Conservation (phyloP, 2,329 filamentous ascomycete genomes). For the Macrophomina pseudophaseolina region DNA sequence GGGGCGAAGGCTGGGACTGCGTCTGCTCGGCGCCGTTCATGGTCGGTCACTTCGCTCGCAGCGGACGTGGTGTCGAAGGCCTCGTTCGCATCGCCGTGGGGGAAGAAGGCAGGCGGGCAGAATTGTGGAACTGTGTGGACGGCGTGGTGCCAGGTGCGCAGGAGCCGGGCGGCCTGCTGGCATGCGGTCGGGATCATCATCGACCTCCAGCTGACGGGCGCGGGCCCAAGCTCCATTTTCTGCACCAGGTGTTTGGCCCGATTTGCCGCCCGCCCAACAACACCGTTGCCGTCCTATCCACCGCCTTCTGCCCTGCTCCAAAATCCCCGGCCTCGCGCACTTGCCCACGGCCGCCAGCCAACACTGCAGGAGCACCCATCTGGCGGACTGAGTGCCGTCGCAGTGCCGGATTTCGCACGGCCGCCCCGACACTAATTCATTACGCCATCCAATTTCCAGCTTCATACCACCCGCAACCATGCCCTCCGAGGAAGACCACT, state of each 20-base stretch:
- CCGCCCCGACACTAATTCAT: not conserved
- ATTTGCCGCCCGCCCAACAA: conserved; percentile 10
- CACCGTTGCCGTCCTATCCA: not conserved
- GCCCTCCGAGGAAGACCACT: not conserved
- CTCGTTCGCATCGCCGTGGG: conserved; percentile 14
- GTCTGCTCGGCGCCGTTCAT: conserved; percentile 32
- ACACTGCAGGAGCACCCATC: no score
- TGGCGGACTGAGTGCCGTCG: not conserved
- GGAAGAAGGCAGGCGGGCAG: conserved; percentile 10
- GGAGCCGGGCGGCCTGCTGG: not conserved
- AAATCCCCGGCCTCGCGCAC: no score
- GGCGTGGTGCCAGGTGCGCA: not conserved
- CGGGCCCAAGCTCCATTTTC: conserved; percentile 5
- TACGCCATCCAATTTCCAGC: not conserved
- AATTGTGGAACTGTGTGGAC: conserved; percentile 5
- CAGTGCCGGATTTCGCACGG: not conserved
- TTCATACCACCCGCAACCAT: not conserved
- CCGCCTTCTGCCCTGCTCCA: not conserved
- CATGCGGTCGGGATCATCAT: conserved; percentile 24
- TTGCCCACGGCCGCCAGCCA: no score
- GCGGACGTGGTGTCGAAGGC: not conserved
- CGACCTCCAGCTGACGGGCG: conserved; percentile 20
- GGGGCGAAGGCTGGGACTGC: not conserved
- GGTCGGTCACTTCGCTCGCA: conserved; percentile 18
- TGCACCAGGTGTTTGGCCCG: conserved; percentile 1